Conservation (phyloP, 441 rosid species). For the Lepidium campestre region DNA sequence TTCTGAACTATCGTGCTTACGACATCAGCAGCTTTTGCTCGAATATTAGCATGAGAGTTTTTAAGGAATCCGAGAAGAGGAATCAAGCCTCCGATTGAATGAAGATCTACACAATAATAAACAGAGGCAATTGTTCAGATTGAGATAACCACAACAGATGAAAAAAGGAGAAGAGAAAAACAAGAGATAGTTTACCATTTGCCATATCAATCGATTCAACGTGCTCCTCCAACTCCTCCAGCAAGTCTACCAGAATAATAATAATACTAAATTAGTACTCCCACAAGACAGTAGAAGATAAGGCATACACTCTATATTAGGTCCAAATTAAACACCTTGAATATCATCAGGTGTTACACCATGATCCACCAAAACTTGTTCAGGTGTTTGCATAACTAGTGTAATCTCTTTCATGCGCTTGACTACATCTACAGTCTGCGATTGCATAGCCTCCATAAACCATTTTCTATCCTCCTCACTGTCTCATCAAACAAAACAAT, state of each 20-base stretch:
- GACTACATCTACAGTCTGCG: slow-evolving; percentile 75
- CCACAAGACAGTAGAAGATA: background rate
- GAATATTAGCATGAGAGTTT: slow-evolving; percentile 67
- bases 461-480: slow-evolving; percentile 94
- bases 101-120: slow-evolving; percentile 54
- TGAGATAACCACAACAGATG: background rate
- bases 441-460: slow-evolving; percentile 98
- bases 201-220: slow-evolving; percentile 52
- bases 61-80: slow-evolving; percentile 77
- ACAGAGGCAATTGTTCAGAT: background rate
- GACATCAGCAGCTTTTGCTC: slow-evolving; percentile 96
- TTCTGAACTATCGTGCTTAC: slow-evolving; percentile 90
- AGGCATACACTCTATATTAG: background rate
- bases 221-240: slow-evolving; percentile 94
- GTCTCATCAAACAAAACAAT: slow-evolving; percentile 14
- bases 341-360: slow-evolving; percentile 82
- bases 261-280: background rate
- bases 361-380: slow-evolving; percentile 73
- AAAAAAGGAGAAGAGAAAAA: too few relatives aligned
- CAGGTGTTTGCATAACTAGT: slow-evolving; percentile 84
- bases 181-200: slow-evolving; percentile 21
- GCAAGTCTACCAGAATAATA: slow-evolving; percentile 47
- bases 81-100: slow-evolving; percentile 84
- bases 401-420: slow-evolving; percentile 96
- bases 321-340: slow-evolving; percentile 46